Evolutionary conservation across 331 rosid species (phyloP).

Genomic region (Ulmus americana): DNA sequence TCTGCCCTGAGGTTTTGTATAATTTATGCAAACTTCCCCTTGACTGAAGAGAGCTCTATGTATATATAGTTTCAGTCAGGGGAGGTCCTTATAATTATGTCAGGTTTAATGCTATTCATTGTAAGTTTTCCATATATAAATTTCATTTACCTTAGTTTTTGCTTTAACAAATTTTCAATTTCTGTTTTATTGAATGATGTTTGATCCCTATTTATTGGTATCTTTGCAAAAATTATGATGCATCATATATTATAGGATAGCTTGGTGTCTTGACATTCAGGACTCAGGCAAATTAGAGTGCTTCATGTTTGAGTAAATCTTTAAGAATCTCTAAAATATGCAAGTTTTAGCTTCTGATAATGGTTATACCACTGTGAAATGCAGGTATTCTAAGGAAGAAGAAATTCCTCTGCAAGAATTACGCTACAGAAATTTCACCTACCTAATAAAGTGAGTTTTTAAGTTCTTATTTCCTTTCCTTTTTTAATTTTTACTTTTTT

Average conservation of each 20-base stretch:
- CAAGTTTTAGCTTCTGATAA: not conserved
- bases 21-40: too few species aligned
- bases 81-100: too few species aligned
- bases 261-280: too few species aligned
- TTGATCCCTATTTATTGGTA: too few species aligned
- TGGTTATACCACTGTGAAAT: conserved; percentile 10
- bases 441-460: conserved; percentile 68
- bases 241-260: not conserved
- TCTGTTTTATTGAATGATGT: too few species aligned
- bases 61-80: too few species aligned
- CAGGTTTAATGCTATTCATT: too few species aligned
- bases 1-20: too few species aligned
- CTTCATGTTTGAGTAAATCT: conserved; percentile 6
- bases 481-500: not conserved
- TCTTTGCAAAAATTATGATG: not conserved
- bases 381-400: conserved; percentile 96
- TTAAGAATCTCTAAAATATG: not conserved
- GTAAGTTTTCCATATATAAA: too few species aligned
- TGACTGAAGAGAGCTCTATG: too few species aligned
- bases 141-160: too few species aligned
- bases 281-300: not conserved
- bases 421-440: conserved; percentile 59
- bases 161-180: too few species aligned
- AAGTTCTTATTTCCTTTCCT: conserved; percentile 8
- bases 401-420: conserved; percentile 45